Percentiles rank a stretch among this genome's conserved stretches.
These are phyloP conservation scores for Fomitiporia mediterranea DNA, from an alignment of 1,284 basidiomycete genomes.

Conservation along the genomic window DNA sequence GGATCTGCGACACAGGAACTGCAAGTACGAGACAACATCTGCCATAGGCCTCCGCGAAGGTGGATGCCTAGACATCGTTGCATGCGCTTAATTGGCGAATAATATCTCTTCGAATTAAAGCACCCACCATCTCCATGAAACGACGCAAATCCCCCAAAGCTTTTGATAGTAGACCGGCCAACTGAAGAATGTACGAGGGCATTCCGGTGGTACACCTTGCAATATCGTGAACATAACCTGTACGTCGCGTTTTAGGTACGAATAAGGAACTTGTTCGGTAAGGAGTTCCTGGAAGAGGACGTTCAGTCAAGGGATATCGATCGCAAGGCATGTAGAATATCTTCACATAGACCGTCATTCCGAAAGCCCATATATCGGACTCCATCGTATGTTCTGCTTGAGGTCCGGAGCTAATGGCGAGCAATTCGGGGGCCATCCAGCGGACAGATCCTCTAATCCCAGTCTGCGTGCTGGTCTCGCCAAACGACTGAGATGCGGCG, in stretches of 20 bases:
- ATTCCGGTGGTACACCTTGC: slow-evolving; percentile 1
- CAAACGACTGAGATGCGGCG: neutral
- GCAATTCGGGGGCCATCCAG: slow-evolving; percentile 15
- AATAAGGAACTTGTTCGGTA: slow-evolving; percentile 4
- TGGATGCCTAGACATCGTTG: too few species aligned
- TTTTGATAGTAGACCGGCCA: slow-evolving; percentile 1
- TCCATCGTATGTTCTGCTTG: slow-evolving; percentile 1
- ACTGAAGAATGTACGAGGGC: neutral
- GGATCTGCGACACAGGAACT: neutral
- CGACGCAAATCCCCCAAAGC: neutral
- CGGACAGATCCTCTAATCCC: slow-evolving; percentile 1
- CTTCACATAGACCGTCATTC: slow-evolving; percentile 16
- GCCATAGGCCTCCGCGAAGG: neutral
- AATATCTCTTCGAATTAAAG: too few species aligned
- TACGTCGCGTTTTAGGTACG: slow-evolving; percentile 3
- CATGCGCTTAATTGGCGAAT: too few species aligned
- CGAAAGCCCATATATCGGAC: slow-evolving; percentile 16
- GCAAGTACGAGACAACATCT: slow-evolving; percentile 5
- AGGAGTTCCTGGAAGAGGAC: slow-evolving; percentile 7
- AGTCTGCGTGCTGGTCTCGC: neutral
- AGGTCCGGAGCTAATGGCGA: neutral
- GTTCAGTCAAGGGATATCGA: neutral
- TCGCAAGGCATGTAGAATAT: neutral
- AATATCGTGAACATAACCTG: slow-evolving; percentile 16
- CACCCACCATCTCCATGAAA: slow-evolving; percentile 2